Evolutionary conservation across 2,329 filamentous ascomycete genomes (phyloP), one percentile per base, ranked within the genome.

Genomic region (Hymenoscyphus infarciens): DNA sequence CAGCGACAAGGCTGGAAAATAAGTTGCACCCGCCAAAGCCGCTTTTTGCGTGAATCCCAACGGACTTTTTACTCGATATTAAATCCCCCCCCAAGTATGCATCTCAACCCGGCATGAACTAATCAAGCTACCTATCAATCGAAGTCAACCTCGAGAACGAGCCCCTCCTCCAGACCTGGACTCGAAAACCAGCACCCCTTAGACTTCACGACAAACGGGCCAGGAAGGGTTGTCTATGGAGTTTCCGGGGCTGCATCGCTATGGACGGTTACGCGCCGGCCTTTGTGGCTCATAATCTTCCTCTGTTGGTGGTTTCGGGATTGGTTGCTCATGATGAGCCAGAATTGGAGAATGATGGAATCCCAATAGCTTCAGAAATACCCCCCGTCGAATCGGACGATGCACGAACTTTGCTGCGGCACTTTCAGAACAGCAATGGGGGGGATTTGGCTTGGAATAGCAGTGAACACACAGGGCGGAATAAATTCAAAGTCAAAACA

Each of bases 211-310:
- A 33, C 53, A 55, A 55, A 55, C 53, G 53, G 25, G 27, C 53
- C 13, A 29, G 29, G 27, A 33, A 55, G 29, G 53, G 29, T 60
- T 67, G 67, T 68, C 64, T 71, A 72, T 72, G 71, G 71, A 72
- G 69, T 39, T 59, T 66, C 63, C 54, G 60, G 61, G 45, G 64
- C 57, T 42, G 64, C 61, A 64, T 63, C 62, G 66, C 63, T 45
- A 95, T 95, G 91, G 89, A 95, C 76, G 90, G 84, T 71, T 94
- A 92, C 77, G 89, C 90, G 61, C 75, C 79, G 63, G 89, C 88
- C 76, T 96, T 93, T 79, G 81, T 96, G 75, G 86, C 88, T 74
- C 92, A 95, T 77, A 96, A 95, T 77, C 83, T 96, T 71, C 94
- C 94, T 39, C 83, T 97, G 62, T 78, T 98, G 65, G 80, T 96